Conservation (phyloP, 352 stramenopile genomes). For the Phytophthora constricta region DNA sequence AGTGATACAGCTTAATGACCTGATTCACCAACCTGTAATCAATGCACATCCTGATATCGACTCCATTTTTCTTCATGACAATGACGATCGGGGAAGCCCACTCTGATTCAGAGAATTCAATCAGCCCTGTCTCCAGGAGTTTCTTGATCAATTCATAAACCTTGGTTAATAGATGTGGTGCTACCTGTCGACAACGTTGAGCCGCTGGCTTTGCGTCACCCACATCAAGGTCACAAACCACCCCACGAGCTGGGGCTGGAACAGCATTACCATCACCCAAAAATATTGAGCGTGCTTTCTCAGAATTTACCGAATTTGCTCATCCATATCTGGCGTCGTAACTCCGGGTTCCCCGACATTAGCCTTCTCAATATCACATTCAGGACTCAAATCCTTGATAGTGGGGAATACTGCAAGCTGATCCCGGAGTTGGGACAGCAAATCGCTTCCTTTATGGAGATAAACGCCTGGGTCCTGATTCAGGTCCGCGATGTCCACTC, state of each 20-base stretch:
- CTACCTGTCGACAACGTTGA: neutral
- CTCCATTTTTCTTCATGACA: conserved; percentile 9
- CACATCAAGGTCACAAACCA: conserved; percentile 8
- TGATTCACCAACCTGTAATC: neutral
- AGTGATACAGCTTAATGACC: neutral
- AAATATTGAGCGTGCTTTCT: neutral
- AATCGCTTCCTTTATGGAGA: conserved; percentile 11
- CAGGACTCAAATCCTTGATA: conserved; percentile 1
- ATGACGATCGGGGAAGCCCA: conserved; percentile 9
- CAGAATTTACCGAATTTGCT: neutral
- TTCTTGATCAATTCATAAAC: conserved; percentile 12
- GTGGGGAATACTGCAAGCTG: conserved; percentile 2
- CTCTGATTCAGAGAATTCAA: neutral
- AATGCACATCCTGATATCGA: conserved; percentile 1
- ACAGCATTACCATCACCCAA: conserved; percentile 4
- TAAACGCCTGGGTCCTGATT: conserved; percentile 4
- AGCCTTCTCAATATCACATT: neutral
- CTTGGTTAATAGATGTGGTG: neutral
- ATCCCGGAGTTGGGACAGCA: conserved; percentile 6
- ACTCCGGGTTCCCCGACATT: neutral
- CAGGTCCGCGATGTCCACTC: neutral
- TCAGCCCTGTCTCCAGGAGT: neutral
- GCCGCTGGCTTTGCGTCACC: neutral
- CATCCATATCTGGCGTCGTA: neutral
- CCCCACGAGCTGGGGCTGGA: neutral